phyloP scores from a whole-genome alignment of 164 flowering plant species.

The Platanus orientalis region DNA sequence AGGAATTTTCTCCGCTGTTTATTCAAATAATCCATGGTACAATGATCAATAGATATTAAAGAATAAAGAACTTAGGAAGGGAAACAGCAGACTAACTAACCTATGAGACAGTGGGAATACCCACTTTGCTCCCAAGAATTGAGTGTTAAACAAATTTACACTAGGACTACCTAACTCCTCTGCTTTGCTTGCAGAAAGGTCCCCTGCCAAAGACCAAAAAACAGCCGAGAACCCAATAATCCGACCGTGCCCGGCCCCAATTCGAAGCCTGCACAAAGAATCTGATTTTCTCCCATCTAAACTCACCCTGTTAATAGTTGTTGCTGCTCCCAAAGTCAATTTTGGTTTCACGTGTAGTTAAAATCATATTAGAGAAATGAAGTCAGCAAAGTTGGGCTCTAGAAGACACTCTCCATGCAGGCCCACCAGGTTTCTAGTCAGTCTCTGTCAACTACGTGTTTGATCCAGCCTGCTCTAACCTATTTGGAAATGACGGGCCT shows the following conservation, averaged over 20 bases:
- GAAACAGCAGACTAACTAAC: slow-evolving; percentile 34
- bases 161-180: slow-evolving; percentile 18
- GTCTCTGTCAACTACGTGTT: slow-evolving; percentile 11
- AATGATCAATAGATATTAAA: slow-evolving; percentile 32
- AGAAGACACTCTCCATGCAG: slow-evolving; percentile 17
- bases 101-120: slow-evolving; percentile 21
- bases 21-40: slow-evolving; percentile 31
- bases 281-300: slow-evolving; percentile 26
- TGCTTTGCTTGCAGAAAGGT: slow-evolving; percentile 27
- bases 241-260: slow-evolving; percentile 35
- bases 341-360: slow-evolving; percentile 35
- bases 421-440: slow-evolving; percentile 19
- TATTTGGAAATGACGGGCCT: slow-evolving; percentile 48
- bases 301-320: slow-evolving; percentile 34
- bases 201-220: slow-evolving; percentile 51
- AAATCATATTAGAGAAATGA: slow-evolving; percentile 34
- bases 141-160: slow-evolving; percentile 35
- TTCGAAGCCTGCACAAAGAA: slow-evolving; percentile 63
- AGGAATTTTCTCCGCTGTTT: slow-evolving; percentile 2
- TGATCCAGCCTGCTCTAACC: slow-evolving; percentile 31
- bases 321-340: slow-evolving; percentile 34
- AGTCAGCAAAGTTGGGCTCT: slow-evolving; percentile 45
- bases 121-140: slow-evolving; percentile 35
- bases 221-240: slow-evolving; percentile 48
- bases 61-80: slow-evolving; percentile 34